Base-by-base conservation (phyloP, 2,329 filamentous ascomycete genomes). In the Hypocreales sp. region DNA sequence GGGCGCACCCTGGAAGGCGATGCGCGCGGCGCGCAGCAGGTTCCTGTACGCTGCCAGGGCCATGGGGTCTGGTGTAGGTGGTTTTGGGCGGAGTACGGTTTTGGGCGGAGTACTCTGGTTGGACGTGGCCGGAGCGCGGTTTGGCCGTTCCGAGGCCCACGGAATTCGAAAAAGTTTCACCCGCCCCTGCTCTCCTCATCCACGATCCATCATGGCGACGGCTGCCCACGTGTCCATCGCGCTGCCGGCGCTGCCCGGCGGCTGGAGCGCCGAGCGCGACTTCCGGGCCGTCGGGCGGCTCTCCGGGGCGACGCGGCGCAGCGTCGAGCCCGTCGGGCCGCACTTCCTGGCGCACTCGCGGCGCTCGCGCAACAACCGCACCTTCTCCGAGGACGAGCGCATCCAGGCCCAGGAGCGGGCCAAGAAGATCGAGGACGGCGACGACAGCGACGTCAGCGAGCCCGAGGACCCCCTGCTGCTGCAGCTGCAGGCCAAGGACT, bases 261-360 rank as follows among this genome's bases (percentile, higher is more conserved):
- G 73, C 42, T 95, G 87, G 86, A 64, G 69, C 24, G 78, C 72
- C 36, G 84, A 92, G 34, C 92, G 92, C 56, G 82, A 92, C 56
- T 93, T 95, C 70, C 90, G 90, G 61, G 58, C 79, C 31, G 53
- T 92, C 39, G 79, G 78, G 45, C 64, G 73, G 42, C 66, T 95
- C 37, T 86, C 80, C 36, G 59, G 68, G 37, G 73, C 83, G 21
- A 79, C 74, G 27, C 76, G 86, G 61, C 78, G 90, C 50, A 87
- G 79, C 51, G 76, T 98, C 46, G 90, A 95, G 65, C 86, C 90
- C 29, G 82, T 95, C 41, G 90, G 90, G 42, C 87, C 90, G 56
- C 83, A 94, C 64, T 98, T 94, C 67, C 76, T 98, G 40, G 90
- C 90, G 41, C 86, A 95, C 57, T 90, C 90, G 45, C 86, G 90